A percentile compares a stretch with the other conserved stretches of the same genome.
Evolutionary conservation across 2,329 filamentous ascomycete genomes (phyloP).

Genomic region (Aureobasidium sp.): DNA sequence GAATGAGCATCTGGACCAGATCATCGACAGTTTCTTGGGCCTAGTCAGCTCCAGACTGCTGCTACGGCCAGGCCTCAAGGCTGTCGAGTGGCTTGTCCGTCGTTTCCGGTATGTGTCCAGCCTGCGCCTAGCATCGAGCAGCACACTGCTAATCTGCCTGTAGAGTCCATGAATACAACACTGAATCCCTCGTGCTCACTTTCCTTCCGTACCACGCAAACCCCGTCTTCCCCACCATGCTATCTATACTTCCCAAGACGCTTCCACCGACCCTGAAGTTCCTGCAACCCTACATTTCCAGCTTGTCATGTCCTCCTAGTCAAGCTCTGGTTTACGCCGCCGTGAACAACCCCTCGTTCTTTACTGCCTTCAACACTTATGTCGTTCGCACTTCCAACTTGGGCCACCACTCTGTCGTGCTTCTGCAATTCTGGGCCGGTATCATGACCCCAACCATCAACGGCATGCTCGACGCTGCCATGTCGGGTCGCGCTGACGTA

Average conservation of each 20-base stretch:
- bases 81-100: conserved; percentile 89
- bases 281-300: conserved; percentile 76
- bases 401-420: conserved; percentile 65
- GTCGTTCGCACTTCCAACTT: conserved; percentile 65
- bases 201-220: conserved; percentile 91
- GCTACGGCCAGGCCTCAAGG: conserved; percentile 80
- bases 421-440: conserved; percentile 87
- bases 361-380: conserved; percentile 70
- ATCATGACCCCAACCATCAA: conserved; percentile 79
- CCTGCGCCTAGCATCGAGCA: conserved; percentile 18
- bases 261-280: conserved; percentile 74
- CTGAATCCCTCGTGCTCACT: conserved; percentile 65
- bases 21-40: conserved; percentile 74
- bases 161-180: conserved; percentile 89
- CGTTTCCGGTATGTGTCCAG: conserved; percentile 64
- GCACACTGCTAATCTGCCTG: neutral
- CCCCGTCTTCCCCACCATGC: conserved; percentile 73
- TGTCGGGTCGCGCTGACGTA: conserved; percentile 67
- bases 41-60: conserved; percentile 69
- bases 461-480: conserved; percentile 68
- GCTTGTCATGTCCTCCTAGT: conserved; percentile 67
- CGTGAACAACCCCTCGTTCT: conserved; percentile 68
- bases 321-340: conserved; percentile 78
- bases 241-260: conserved; percentile 75
- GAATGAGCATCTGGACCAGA: conserved; percentile 72